Percentiles rank a stretch among this genome's conserved stretches.
Conservation (phyloP, 495 filamentous ascomycete genomes). For the Elasticomyces elasticus region DNA sequence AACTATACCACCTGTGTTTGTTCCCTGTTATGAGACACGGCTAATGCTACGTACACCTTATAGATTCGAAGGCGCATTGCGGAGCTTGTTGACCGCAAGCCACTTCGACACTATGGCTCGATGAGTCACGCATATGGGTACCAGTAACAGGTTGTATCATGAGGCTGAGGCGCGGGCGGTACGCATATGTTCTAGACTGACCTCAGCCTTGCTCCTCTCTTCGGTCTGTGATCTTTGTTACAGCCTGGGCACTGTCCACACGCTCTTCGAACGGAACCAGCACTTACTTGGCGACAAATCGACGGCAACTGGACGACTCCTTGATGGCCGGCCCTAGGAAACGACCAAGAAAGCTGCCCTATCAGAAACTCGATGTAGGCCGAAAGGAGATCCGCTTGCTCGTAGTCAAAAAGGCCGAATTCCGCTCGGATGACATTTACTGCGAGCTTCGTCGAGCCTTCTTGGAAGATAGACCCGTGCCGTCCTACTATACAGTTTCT, state of each 20-base stretch:
- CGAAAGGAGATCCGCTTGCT: not conserved
- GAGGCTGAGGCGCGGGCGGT: too few relatives aligned
- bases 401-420: not conserved
- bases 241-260: not conserved
- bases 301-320: not conserved
- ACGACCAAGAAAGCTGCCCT: not conserved
- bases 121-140: too few relatives aligned
- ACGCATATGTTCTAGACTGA: too few relatives aligned
- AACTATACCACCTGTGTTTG: too few relatives aligned
- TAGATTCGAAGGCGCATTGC: too few relatives aligned
- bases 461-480: not conserved
- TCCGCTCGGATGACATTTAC: not conserved
- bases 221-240: not conserved
- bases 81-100: too few relatives aligned
- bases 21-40: too few relatives aligned
- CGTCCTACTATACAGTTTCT: slow-evolving; percentile 1
- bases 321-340: not conserved
- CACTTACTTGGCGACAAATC: not conserved
- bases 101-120: too few relatives aligned
- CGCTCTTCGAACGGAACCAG: not conserved
- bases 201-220: not conserved
- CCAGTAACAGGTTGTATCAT: too few relatives aligned
- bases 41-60: too few relatives aligned
- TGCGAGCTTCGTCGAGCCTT: not conserved
- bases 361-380: not conserved